Base-by-base conservation (phyloP, 2,329 filamentous ascomycete genomes). In the Ophiocordyceps camponoti-saundersi region DNA sequence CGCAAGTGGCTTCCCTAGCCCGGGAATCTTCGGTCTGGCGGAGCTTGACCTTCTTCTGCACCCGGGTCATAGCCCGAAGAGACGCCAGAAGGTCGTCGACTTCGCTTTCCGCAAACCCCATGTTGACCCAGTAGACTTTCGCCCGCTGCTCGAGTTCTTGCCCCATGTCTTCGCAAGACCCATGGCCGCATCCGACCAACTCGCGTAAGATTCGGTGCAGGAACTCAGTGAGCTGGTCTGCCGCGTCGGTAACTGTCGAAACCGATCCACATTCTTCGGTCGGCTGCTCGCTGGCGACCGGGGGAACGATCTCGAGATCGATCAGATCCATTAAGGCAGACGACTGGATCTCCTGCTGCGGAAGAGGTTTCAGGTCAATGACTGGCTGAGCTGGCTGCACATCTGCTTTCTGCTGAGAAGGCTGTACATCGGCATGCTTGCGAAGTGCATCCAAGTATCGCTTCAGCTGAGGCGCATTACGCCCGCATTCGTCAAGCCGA, bases 141-240 rank as follows among this genome's bases (percentile, higher is more conserved):
- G 57, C 51, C 0, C 51, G 52, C 6, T 60, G 55, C 20, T 58
- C 52, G 10, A 62, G 16, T 53, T 2, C 53, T 56, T 18, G 39
- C 16, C 2, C 12, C 16, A 2, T 18, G 6, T 39, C 34, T 6
- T 39, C 34, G 13, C 13, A 16, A 16, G 13, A n/a, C 16, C n/a
- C 15, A 7, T 15, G 15, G 34, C 34, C 34, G 34, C 16, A 18
- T 8, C 34, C 15, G 7, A 4, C 16, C 6, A 39, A 39, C 34
- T 39, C 34, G 34, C 16, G 16, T 16, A 13, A 39, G 34, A 39
- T 18, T n/a, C 34, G 34, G 15, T 39, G 34, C 13, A 39, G 16
- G 34, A 39, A 39, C 15, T 42, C 41, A 11, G 21, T 20, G 2
- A 26, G 22, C 13, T 22, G 41, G 3, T 22, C 41, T 20, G 41